phyloP scores from a whole-genome alignment of 139 green algal genomes.

The Chlorella sp. region DNA sequence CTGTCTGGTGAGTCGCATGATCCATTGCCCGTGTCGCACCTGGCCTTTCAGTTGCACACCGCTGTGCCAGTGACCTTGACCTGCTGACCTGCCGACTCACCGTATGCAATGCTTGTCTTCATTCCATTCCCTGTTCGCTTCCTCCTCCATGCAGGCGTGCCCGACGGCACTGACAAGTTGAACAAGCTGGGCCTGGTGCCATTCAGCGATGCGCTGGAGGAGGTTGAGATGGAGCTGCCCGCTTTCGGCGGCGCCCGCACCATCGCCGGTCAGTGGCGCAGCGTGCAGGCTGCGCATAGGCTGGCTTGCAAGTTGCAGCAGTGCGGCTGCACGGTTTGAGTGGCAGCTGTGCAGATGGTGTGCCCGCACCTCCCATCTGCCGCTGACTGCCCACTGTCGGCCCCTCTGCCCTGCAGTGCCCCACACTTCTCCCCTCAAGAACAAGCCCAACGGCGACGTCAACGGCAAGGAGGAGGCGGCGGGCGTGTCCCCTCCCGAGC shows the following conservation, averaged over 20 bases:
- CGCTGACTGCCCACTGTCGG: too few species aligned
- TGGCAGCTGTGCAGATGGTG: too few species aligned
- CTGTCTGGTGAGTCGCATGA: constrained; percentile 33
- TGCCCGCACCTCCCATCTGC: too few species aligned
- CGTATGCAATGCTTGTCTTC: too few species aligned
- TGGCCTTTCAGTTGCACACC: too few species aligned
- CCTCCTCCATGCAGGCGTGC: constrained; percentile 35
- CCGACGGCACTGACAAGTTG: constrained; percentile 42
- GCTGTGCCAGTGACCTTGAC: too few species aligned
- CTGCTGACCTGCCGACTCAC: too few species aligned
- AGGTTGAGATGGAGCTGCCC: constrained; percentile 31
- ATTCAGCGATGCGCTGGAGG: constrained; percentile 45
- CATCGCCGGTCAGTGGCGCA: constrained; percentile 16
- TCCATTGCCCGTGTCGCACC: too few species aligned
- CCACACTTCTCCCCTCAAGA: not conserved
- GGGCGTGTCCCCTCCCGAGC: constrained; percentile 8
- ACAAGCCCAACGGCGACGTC: not conserved
- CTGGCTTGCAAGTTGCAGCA: too few species aligned
- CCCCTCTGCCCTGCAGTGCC: not conserved
- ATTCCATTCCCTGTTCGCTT: not conserved
- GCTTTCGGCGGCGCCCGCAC: constrained; percentile 30
- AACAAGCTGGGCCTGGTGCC: constrained; percentile 39
- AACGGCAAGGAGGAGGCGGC: not conserved
- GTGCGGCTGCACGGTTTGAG: too few species aligned
- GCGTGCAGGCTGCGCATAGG: too few species aligned